Evolutionary conservation across 2,329 filamentous ascomycete species (phyloP).

Genomic region (Talaromyces atroroseus): DNA sequence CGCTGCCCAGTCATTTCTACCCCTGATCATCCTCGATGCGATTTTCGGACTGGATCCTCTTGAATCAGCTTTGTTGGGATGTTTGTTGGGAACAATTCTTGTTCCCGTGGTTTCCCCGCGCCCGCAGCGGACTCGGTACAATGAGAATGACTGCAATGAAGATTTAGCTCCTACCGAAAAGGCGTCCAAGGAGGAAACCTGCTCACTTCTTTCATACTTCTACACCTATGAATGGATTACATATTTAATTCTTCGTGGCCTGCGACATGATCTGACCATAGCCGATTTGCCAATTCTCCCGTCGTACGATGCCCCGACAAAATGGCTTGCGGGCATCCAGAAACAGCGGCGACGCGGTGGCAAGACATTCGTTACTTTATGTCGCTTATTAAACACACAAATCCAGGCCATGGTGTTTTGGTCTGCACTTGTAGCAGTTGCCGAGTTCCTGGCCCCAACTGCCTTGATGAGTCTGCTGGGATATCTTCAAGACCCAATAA

Average conservation of each 20-base stretch:
- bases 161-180: slow-evolving; percentile 5
- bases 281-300: slow-evolving; percentile 30
- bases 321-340: slow-evolving; percentile 23
- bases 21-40: slow-evolving; percentile 22
- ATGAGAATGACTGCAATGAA: slow-evolving; percentile 18
- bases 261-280: slow-evolving; percentile 23
- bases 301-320: slow-evolving; percentile 25
- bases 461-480: slow-evolving; percentile 51
- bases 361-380: slow-evolving; percentile 24
- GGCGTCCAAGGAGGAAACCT: slow-evolving; percentile 27
- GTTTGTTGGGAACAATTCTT: slow-evolving; percentile 16
- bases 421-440: slow-evolving; percentile 19
- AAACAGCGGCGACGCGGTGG: slow-evolving; percentile 22
- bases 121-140: slow-evolving; percentile 15
- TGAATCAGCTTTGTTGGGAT: slow-evolving; percentile 17
- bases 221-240: slow-evolving; percentile 32
- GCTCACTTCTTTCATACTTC: slow-evolving; percentile 29
- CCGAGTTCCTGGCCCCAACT: slow-evolving; percentile 51
- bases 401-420: slow-evolving; percentile 25
- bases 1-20: slow-evolving; percentile 19
- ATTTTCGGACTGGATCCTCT: slow-evolving; percentile 15
- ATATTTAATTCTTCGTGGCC: slow-evolving; percentile 26
- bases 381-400: slow-evolving; percentile 20
- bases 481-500: slow-evolving; percentile 45
- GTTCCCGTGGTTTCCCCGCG: slow-evolving; percentile 18